phyloP scores from a whole-genome alignment of 352 stramenopile genomes.

The Globisporangium solare region DNA sequence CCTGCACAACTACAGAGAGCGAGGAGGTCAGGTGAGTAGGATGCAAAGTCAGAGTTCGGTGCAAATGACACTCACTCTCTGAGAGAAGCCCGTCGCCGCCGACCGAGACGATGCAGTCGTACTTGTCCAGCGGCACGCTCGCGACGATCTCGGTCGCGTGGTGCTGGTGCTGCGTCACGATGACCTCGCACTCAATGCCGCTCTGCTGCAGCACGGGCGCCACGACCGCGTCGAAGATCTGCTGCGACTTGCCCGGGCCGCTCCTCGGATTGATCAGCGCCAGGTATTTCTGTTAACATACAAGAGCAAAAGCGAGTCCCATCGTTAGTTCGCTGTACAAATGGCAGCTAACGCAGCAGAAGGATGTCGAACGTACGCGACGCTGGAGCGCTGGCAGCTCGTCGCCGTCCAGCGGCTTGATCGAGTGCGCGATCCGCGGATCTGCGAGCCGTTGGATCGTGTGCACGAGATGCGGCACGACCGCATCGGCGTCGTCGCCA shows the following conservation, averaged over 20 bases:
- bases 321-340: background rate
- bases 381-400: constrained; percentile 22
- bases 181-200: constrained; percentile 47
- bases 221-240: constrained; percentile 48
- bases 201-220: constrained; percentile 43
- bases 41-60: background rate
- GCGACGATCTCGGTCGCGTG: constrained; percentile 55
- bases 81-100: constrained; percentile 61
- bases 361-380: constrained; percentile 23
- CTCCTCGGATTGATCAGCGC: constrained; percentile 65
- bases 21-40: constrained; percentile 11
- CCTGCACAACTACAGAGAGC: constrained; percentile 48
- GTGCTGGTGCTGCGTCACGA: constrained; percentile 39
- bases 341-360: constrained; percentile 4
- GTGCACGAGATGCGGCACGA: constrained; percentile 25
- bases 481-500: constrained; percentile 22
- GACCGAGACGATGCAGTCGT: constrained; percentile 57
- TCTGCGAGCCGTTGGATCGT: constrained; percentile 44
- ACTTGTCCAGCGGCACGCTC: constrained; percentile 37
- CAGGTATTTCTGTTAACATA: constrained; percentile 37
- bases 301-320: too few species aligned
- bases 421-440: constrained; percentile 22
- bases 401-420: constrained; percentile 10
- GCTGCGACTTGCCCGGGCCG: constrained; percentile 43
- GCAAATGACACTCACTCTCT: constrained; percentile 36